Base-by-base conservation (phyloP, 139 green algal genomes). In the Chlorella sp. region DNA sequence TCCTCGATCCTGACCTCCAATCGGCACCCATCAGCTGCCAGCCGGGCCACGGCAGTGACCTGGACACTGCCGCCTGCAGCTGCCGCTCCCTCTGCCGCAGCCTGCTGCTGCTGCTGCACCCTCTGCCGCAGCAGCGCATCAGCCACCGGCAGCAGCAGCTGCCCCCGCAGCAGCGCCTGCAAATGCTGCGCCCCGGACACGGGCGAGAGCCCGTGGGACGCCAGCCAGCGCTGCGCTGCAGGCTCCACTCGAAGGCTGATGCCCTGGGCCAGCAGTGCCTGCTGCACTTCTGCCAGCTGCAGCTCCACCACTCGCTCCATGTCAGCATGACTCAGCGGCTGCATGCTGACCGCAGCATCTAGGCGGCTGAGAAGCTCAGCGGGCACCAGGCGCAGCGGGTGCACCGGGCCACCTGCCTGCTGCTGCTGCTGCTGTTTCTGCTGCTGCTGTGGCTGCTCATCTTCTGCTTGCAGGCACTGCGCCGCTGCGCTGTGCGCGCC, bases 81-180 rank as follows among this genome's bases (percentile, higher is more conserved):
- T 11, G 37, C 83, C 4, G 30, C 26, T 19, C 14, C 66, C 80
- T 2, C n/a, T 24, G 12, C 37, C 19, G 24, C 22, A 21, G 77
- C 77, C 9, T 22, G 39, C 77, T 61, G 26, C 48, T 69, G 32
- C 80, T 39, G 80, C 26, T 85, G 80, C 80, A 5, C 76, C 2
- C 48, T n/a, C n/a, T 71, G 69, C 34, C 24, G 68, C 76, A 90
- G 76, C 76, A 90, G 30, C 12, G 75, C 76, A 1, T 80, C 48
- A 26, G 86, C 86, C 34, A 73, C 60, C 19, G 86, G 86, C 77
- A 75, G 73, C 76, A 90, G 57, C 77, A 90, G 73, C 77, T 90
- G 76, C 77, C 85, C 48, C 36, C 86, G 77, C 60, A 90, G 86
- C 76, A 90, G 76, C 22, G 37, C 36, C 60, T 79, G 77, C 75